phyloP scores from a whole-genome alignment of 768 basidiomycete species.

The Lactarius pseudohatsudake region DNA sequence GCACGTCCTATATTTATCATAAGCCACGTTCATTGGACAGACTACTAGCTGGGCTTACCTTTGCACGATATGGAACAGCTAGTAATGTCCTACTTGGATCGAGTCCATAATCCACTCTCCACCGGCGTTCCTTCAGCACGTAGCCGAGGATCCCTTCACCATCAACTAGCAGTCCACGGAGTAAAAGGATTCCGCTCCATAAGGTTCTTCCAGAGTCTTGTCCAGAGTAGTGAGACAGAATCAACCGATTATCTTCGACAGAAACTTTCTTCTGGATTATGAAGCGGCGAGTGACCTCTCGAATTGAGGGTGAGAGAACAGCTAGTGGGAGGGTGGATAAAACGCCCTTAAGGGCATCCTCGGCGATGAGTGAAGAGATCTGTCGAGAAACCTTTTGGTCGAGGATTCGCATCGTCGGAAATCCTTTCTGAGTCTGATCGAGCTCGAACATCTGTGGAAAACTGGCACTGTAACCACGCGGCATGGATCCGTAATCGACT shows the following conservation, averaged over 20 bases:
- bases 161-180: constrained; percentile 45
- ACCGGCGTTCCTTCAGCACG: constrained; percentile 41
- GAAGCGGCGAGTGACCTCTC: constrained; percentile 1
- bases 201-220: constrained; percentile 9
- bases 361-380: constrained; percentile 5
- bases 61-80: constrained; percentile 53
- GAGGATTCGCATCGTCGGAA: constrained; percentile 14
- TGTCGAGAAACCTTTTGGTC: background rate
- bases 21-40: background rate
- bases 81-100: constrained; percentile 43
- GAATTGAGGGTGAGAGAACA: background rate
- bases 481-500: constrained; percentile 33
- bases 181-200: constrained; percentile 44
- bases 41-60: constrained; percentile 2
- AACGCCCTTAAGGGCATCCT: background rate
- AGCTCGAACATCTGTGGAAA: constrained; percentile 6
- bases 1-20: constrained; percentile 39
- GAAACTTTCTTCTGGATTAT: constrained; percentile 4
- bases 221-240: no score
- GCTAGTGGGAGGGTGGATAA: background rate
- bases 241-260: background rate
- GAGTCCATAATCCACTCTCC: constrained; percentile 54
- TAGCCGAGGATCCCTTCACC: constrained; percentile 40
- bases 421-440: background rate
- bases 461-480: background rate